These are phyloP conservation scores for Arctium lappa DNA, from an alignment of 129 eudicot species.

Conservation along the genomic window DNA sequence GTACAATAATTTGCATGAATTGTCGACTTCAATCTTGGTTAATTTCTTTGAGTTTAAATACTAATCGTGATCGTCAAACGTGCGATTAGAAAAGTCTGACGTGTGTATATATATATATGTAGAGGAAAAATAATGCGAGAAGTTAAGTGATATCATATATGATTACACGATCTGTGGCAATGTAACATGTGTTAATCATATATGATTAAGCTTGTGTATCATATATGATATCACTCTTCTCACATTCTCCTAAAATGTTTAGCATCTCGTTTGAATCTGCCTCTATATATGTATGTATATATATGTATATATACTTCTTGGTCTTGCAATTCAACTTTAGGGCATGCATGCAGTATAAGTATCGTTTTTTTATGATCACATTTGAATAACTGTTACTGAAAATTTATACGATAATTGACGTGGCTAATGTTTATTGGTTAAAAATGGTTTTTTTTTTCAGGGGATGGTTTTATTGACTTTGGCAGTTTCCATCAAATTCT, in stretches of 20 bases:
- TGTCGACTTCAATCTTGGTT: background rate
- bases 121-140: too few species aligned
- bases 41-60: background rate
- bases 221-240: too few species aligned
- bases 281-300: too few species aligned
- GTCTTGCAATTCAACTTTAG: background rate
- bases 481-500: constrained; percentile 70
- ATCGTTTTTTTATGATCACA: background rate
- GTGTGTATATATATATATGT: too few species aligned
- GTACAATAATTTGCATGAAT: background rate
- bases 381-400: background rate
- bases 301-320: background rate
- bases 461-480: constrained; percentile 85
- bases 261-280: too few species aligned
- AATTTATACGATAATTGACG: background rate
- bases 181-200: too few species aligned
- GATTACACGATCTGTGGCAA: too few species aligned
- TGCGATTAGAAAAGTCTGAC: background rate
- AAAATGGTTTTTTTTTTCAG: constrained; percentile 28
- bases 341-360: background rate
- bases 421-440: background rate
- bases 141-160: too few species aligned
- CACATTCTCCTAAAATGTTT: too few species aligned
- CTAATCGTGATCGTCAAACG: background rate
- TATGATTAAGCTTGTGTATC: too few species aligned